These are phyloP conservation scores for Stagonosporopsis chrysanthemi DNA, from an alignment of 2,329 filamentous ascomycete species.

Conservation along the genomic window DNA sequence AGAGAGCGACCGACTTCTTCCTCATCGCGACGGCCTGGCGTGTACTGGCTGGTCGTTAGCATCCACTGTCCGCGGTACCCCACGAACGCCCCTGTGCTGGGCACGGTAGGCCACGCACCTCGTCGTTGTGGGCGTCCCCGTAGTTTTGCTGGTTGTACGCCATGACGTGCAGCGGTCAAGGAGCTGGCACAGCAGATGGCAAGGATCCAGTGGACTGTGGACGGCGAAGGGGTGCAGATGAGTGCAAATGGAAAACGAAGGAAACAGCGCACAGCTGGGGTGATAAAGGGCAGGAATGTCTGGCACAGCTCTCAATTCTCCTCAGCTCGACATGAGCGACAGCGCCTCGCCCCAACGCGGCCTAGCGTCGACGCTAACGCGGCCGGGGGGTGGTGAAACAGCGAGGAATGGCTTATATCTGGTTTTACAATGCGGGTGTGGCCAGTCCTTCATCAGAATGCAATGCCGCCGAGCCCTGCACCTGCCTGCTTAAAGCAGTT, in stretches of 20 bases:
- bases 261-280: constrained; percentile 36
- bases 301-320: constrained; percentile 22
- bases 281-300: constrained; percentile 34
- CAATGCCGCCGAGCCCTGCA: constrained; percentile 15
- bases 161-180: constrained; percentile 46
- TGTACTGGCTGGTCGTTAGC: constrained; percentile 40
- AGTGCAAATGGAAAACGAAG: constrained; percentile 25
- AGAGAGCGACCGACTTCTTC: constrained; percentile 59
- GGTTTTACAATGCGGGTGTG: constrained; percentile 31
- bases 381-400: constrained; percentile 14
- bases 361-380: constrained; percentile 15
- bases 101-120: constrained; percentile 35
- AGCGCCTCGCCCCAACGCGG: constrained; percentile 14
- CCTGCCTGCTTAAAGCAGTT: constrained; percentile 12
- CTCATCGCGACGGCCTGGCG: constrained; percentile 49
- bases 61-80: background rate
- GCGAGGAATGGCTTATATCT: constrained; percentile 10
- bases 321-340: constrained; percentile 22
- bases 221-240: constrained; percentile 23
- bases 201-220: constrained; percentile 18
- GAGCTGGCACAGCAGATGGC: constrained; percentile 31
- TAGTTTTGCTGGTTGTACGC: constrained; percentile 49
- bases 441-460: constrained; percentile 33
- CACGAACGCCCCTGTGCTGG: background rate
- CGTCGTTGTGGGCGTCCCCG: constrained; percentile 45